Base-by-base conservation (phyloP, 495 filamentous ascomycete species). In the Aspergillus wentii region DNA sequence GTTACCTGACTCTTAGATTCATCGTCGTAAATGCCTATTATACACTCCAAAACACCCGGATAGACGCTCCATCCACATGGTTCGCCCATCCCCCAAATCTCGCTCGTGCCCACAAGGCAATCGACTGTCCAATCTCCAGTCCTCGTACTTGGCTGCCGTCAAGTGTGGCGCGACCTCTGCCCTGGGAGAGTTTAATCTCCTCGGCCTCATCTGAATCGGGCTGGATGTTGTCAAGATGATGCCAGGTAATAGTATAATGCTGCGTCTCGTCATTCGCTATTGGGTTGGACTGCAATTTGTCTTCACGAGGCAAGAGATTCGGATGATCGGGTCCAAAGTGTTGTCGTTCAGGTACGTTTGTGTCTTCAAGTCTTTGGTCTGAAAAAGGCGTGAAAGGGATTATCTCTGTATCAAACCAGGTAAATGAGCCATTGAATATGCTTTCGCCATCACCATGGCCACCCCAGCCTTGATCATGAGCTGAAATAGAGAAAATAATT, bases 321-420 rank as follows among this genome's bases (percentile, higher is more conserved):
- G 69, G 67, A 25, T 68, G 29, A 23, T 63, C 47, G 10, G 54
- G 40, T 20, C 23, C 44, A 17, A 48, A 58, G 25, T 50, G 36
- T 20, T 32, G 52, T 6, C 39, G 38, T 5, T 41, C 52, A 38
- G 43, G 41, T 6, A 51, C 51, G 7, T 38, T 32, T 31, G 48
- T 44, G 14, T 49, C 38, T 3, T 38, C 34, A 10, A 26, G 35
- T 13, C 44, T 32, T 25, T 18, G 25, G 23, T 30, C 26, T 38
- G 29, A 28, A 23, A 21, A 22, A 18, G 64, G 57, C 6, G 61
- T 58, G 0, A 36, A 41, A 14, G 30, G 58, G 14, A 62, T 49
- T 3, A 70, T 44, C 20, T 80, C 79, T 3, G 66, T 72, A 30
- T 85, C 83, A 47, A 87, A 87, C 83, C 83, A 89, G 0, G 82